Base-by-base conservation (phyloP, 2,329 filamentous ascomycete genomes). In the Penicillium digitatum region DNA sequence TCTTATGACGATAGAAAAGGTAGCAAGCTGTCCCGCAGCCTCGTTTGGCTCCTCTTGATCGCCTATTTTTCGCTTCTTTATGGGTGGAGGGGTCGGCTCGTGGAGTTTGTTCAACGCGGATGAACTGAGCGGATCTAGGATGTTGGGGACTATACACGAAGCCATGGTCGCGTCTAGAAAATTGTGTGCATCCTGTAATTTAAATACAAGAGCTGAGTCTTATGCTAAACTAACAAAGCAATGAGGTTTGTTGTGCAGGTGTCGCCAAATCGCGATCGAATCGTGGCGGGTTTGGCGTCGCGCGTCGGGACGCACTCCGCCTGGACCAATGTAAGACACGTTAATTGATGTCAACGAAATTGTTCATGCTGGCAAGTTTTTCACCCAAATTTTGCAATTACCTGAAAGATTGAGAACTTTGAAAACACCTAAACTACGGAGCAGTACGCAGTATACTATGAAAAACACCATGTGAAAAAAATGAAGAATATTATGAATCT, bases 51-150 rank as follows among this genome's bases (percentile, higher is more conserved):
- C 61, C 48, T 64, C 47, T 44, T 50, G 26, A 6, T 44, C 39
- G 40, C n/a, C 38, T 45, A 47, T 56, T 53, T 74, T 76, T 31
- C 73, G 69, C 56, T 70, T 73, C 54, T 73, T 74, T 27, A 60
- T 54, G 5, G 62, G 64, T 24, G 66, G 66, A 52, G 58, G 58
- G 35, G 56, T 45, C 32, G 58, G 42, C 49, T 62, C 65, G 47
- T 62, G 64, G 38, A 70, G 60, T 45, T 60, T 67, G 62, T 74
- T 72, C 51, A 72, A 60, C 32, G 69, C 59, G 31, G 62, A 62
- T n/a, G 63, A 61, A 54, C 64, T 69, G 59, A 72, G 63, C 46
- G 71, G 63, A 64, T 74, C 67, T 52, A 73, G 66, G 49, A 67
- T 62, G 59, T 60, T 64, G 54, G 65, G 57, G 52, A 59, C 61